phyloP scores from a whole-genome alignment of 1,284 basidiomycete genomes.

The Cryptococcus sp. region DNA sequence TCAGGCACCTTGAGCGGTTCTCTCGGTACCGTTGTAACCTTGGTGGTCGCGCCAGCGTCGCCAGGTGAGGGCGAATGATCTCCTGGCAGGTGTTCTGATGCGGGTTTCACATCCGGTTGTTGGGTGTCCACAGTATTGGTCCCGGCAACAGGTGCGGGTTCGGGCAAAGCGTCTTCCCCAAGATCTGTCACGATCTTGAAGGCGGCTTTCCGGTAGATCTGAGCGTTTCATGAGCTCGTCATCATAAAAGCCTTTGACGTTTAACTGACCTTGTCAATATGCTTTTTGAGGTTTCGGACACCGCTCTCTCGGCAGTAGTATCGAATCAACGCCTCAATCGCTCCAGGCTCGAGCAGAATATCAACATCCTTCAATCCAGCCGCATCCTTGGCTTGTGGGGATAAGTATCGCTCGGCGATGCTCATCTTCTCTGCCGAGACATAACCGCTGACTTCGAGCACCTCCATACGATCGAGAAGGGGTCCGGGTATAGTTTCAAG shows the following conservation, averaged over 20 bases:
- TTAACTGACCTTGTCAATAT: conserved; percentile 80
- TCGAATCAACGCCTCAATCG: conserved; percentile 88
- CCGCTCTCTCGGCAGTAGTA: conserved; percentile 98
- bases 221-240: conserved; percentile 9
- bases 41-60: conserved; percentile 33
- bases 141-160: conserved; percentile 51
- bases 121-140: conserved; percentile 46
- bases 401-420: conserved; percentile 89
- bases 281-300: conserved; percentile 90
- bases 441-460: conserved; percentile 94
- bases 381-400: conserved; percentile 90
- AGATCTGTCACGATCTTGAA: conserved; percentile 89
- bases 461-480: conserved; percentile 94
- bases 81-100: conserved; percentile 49
- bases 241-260: no score
- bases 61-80: conserved; percentile 31
- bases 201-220: conserved; percentile 98
- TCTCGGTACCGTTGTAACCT: conserved; percentile 69
- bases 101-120: conserved; percentile 52
- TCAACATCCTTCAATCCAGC: conserved; percentile 83
- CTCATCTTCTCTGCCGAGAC: conserved; percentile 94
- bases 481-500: conserved; percentile 96
- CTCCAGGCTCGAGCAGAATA: conserved; percentile 71
- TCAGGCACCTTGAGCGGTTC: conserved; percentile 81
- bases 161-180: conserved; percentile 84